These are phyloP conservation scores for Ustanciosporium gigantosporum DNA, from an alignment of 1,284 basidiomycete genomes.

Conservation along the genomic window DNA sequence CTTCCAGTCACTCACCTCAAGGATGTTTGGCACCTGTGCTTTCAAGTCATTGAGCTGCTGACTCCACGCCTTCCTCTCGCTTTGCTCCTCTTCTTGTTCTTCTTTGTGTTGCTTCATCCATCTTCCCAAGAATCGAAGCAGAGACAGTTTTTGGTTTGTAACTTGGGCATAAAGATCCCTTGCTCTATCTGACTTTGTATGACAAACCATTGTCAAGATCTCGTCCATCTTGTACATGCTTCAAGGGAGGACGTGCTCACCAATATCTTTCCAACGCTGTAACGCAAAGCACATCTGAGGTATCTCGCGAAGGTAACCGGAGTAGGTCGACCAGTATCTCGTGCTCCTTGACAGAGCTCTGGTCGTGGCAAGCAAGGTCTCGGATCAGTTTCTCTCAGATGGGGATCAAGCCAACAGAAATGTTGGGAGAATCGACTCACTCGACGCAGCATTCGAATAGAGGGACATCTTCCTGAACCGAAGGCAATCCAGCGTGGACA, in stretches of 20 bases:
- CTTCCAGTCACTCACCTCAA: conserved; percentile 2
- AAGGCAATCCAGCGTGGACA: no score
- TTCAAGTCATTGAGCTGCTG: not conserved
- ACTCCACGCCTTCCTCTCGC: not conserved
- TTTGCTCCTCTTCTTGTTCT: not conserved
- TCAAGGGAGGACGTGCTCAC: no score
- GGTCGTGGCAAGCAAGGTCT: no score
- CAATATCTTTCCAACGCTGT: conserved; percentile 22
- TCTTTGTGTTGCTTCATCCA: not conserved
- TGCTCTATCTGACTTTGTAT: conserved; percentile 6
- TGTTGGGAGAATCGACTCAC: no score
- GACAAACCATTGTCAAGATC: no score
- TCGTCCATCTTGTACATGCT: no score
- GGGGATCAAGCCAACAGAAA: no score
- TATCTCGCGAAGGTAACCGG: conserved; percentile 35
- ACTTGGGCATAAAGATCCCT: conserved; percentile 15
- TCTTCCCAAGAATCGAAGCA: not conserved
- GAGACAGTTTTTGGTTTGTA: not conserved
- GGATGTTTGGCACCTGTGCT: not conserved
- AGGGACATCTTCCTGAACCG: no score
- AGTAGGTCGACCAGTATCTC: conserved; percentile 34
- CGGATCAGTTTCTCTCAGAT: no score
- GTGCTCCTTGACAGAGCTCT: conserved; percentile 28
- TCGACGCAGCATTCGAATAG: no score
- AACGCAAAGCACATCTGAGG: conserved; percentile 31